A percentile compares a stretch with the other conserved stretches of the same genome.
These are phyloP conservation scores for Debaryomycetaceae sp. DNA, from an alignment of 1,139 yeast species.

Conservation along the genomic window DNA sequence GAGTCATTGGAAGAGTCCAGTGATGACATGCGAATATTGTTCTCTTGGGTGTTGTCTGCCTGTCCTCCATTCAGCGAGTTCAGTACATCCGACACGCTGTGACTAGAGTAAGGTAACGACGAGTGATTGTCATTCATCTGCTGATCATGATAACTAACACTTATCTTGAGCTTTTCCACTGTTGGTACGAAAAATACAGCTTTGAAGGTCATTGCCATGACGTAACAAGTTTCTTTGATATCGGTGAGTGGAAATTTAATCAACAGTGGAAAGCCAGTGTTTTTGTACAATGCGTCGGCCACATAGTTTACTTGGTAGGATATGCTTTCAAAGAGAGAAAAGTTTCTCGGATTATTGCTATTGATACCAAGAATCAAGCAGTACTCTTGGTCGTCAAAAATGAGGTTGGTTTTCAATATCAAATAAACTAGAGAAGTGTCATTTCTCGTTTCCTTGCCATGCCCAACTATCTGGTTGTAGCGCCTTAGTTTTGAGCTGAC, in stretches of 20 bases:
- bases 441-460: slow-evolving; percentile 1
- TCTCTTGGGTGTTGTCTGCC: background rate
- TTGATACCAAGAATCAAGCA: slow-evolving; percentile 13
- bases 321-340: slow-evolving; percentile 9
- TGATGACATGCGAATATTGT: background rate
- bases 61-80: background rate
- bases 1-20: background rate
- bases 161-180: slow-evolving; percentile 1
- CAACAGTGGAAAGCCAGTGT: slow-evolving; percentile 7
- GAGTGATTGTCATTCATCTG: background rate
- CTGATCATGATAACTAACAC: background rate
- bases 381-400: slow-evolving; percentile 12
- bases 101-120: background rate
- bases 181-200: slow-evolving; percentile 19
- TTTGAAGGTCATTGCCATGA: slow-evolving; percentile 18
- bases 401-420: slow-evolving; percentile 11
- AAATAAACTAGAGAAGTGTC: slow-evolving; percentile 16
- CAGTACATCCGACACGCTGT: background rate
- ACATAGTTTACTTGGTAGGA: slow-evolving; percentile 8
- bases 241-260: slow-evolving; percentile 20
- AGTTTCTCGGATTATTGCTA: slow-evolving; percentile 7
- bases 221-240: slow-evolving; percentile 16
- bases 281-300: slow-evolving; percentile 9
- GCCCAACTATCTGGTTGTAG: background rate
- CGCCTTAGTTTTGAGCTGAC: slow-evolving; percentile 4